Evolutionary conservation across 1,139 yeast species (phyloP).

Genomic region (Geotrichum histeridarum): DNA sequence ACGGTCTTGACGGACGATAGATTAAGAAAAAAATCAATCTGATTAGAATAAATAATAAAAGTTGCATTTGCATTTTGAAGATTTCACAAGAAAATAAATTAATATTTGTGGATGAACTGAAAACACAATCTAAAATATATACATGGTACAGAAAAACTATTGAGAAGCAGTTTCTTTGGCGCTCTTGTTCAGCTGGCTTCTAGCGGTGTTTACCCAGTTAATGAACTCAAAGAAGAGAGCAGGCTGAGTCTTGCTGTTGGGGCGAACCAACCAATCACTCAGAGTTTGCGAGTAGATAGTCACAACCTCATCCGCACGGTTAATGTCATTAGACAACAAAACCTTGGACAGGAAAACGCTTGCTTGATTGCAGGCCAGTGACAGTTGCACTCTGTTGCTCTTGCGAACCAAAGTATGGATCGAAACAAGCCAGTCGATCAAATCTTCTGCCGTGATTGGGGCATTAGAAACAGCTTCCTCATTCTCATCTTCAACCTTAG

Average conservation of each 20-base stretch:
- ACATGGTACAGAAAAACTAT: neutral
- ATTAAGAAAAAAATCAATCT: neutral
- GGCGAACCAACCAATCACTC: slow-evolving; percentile 53
- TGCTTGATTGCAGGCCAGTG: slow-evolving; percentile 55
- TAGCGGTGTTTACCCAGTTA: slow-evolving; percentile 53
- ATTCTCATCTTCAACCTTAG: slow-evolving; percentile 8
- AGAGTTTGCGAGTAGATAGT: slow-evolving; percentile 55
- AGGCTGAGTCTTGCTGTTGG: slow-evolving; percentile 50
- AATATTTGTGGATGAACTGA: neutral
- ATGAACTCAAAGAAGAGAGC: slow-evolving; percentile 70
- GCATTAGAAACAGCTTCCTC: slow-evolving; percentile 29
- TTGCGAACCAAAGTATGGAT: slow-evolving; percentile 43
- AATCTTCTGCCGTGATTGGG: slow-evolving; percentile 20
- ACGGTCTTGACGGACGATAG: slow-evolving; percentile 17
- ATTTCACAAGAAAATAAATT: neutral
- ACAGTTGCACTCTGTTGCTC: slow-evolving; percentile 48
- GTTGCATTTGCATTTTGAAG: neutral
- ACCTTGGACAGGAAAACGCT: slow-evolving; percentile 61
- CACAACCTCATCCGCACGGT: slow-evolving; percentile 38
- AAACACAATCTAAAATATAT: too few species aligned
- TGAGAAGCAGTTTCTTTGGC: neutral
- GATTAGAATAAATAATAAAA: neutral
- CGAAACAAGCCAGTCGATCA: slow-evolving; percentile 24
- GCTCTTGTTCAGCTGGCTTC: slow-evolving; percentile 5
- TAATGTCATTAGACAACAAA: slow-evolving; percentile 34